A percentile compares a stretch with the other conserved stretches of the same genome.
phyloP scores from a whole-genome alignment of 345 rosid species.

The Eucalyptus tenuipes region DNA sequence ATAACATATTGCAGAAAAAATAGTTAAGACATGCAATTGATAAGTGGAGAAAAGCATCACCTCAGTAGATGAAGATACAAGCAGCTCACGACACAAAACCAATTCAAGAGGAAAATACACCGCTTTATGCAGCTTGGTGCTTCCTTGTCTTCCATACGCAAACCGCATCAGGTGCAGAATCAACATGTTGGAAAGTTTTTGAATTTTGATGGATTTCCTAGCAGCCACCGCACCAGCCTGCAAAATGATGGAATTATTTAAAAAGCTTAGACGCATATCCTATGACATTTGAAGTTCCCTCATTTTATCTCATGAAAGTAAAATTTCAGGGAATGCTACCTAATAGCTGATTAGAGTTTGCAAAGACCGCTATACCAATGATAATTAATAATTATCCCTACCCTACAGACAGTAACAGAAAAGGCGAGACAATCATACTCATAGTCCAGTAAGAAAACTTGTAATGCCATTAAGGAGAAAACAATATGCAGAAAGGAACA shows the following conservation, averaged over 20 bases:
- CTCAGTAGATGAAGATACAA: constrained; percentile 55
- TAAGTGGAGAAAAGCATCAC: constrained; percentile 7
- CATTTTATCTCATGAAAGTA: neutral
- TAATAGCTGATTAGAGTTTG: neutral
- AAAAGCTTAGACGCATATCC: neutral
- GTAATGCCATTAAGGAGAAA: neutral
- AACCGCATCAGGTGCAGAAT: constrained; percentile 93
- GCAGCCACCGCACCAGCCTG: constrained; percentile 85
- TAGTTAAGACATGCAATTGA: neutral
- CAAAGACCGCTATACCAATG: neutral
- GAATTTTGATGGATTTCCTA: constrained; percentile 69
- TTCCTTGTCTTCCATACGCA: constrained; percentile 85
- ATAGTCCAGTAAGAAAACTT: neutral
- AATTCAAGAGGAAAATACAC: constrained; percentile 81
- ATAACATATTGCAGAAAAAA: neutral
- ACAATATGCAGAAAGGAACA: neutral
- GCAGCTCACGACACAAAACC: constrained; percentile 52
- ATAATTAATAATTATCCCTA: neutral
- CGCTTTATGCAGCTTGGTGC: constrained; percentile 79
- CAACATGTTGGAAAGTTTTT: constrained; percentile 75
- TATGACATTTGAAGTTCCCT: neutral
- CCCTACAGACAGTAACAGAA: neutral
- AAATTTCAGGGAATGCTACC: neutral
- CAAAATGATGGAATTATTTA: neutral
- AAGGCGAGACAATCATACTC: neutral